Evolutionary conservation across 108 stramenopile genomes (phyloP).

Genomic region (Mediolabrus comicus): DNA sequence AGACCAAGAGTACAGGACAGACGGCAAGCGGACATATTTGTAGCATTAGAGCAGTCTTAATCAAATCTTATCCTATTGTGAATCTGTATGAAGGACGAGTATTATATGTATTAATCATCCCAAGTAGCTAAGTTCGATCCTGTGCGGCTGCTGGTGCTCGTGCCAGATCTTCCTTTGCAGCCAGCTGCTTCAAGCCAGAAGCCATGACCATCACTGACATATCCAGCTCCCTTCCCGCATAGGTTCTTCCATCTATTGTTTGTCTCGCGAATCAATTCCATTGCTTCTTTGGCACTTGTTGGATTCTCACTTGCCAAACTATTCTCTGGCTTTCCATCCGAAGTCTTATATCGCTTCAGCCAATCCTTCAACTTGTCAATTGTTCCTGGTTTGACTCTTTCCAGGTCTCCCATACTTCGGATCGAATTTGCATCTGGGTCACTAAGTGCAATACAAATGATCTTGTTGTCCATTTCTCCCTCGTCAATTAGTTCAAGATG

Average conservation of each 20-base stretch:
- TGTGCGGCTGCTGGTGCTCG: neutral
- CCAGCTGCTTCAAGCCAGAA: constrained; percentile 79
- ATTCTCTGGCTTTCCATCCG: constrained; percentile 94
- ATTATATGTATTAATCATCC: neutral
- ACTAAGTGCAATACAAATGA: constrained; percentile 83
- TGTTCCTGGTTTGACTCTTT: constrained; percentile 81
- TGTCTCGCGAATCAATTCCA: constrained; percentile 77
- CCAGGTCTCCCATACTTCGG: constrained; percentile 79
- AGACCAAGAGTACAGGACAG: no score
- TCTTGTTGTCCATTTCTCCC: constrained; percentile 98
- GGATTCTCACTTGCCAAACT: constrained; percentile 83
- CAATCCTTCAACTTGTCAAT: constrained; percentile 86
- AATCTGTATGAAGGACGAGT: neutral
- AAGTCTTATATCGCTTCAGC: constrained; percentile 97
- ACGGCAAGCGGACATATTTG: no score
- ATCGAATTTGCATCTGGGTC: constrained; percentile 74
- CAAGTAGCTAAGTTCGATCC: neutral
- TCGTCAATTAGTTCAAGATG: constrained; percentile 96
- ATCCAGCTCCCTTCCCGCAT: constrained; percentile 73
- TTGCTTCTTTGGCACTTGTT: constrained; percentile 62
- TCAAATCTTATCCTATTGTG: no score
- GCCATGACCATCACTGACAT: constrained; percentile 49
- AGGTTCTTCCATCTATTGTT: constrained; percentile 75
- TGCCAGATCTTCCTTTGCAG: constrained; percentile 47
- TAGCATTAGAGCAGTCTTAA: no score